A percentile compares a stretch with the other conserved stretches of the same genome.
These are phyloP conservation scores for Mallotus nudiflorus DNA, from an alignment of 345 rosid species.

Conservation along the genomic window DNA sequence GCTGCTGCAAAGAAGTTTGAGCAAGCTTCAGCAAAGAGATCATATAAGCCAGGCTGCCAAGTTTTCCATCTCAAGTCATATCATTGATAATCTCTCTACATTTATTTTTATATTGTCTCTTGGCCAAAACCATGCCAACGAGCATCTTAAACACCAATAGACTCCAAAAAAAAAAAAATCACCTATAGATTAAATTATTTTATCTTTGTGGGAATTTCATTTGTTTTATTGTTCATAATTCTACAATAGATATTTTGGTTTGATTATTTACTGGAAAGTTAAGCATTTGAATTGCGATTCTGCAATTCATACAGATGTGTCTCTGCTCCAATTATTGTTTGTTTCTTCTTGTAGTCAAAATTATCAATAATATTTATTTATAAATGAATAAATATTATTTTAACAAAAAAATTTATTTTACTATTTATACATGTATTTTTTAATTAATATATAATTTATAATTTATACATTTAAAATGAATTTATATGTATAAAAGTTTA, in stretches of 20 bases:
- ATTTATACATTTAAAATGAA: too few relatives aligned
- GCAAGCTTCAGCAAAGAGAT: constrained; percentile 54
- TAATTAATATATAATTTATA: too few relatives aligned
- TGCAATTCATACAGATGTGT: constrained; percentile 1
- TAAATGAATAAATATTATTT: too few relatives aligned
- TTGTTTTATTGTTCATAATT: not conserved
- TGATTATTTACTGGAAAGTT: constrained; percentile 1
- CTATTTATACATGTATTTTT: too few relatives aligned
- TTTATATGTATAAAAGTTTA: too few relatives aligned
- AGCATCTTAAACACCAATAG: not conserved
- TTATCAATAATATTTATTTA: too few relatives aligned
- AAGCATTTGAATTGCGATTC: not conserved
- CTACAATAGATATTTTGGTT: not conserved
- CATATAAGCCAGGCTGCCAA: constrained; percentile 76
- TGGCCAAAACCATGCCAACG: constrained; percentile 7
- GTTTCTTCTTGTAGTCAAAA: not conserved
- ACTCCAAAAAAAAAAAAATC: too few relatives aligned
- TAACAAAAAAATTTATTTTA: too few relatives aligned
- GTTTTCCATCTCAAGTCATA: constrained; percentile 77
- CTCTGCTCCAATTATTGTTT: not conserved
- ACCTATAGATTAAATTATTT: constrained; percentile 23
- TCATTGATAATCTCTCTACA: constrained; percentile 35
- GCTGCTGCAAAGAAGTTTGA: constrained; percentile 71
- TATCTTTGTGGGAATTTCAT: not conserved
- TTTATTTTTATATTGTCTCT: not conserved